Evolutionary conservation across 495 filamentous ascomycete species (phyloP).

Genomic region (Lophiotrema nucula): DNA sequence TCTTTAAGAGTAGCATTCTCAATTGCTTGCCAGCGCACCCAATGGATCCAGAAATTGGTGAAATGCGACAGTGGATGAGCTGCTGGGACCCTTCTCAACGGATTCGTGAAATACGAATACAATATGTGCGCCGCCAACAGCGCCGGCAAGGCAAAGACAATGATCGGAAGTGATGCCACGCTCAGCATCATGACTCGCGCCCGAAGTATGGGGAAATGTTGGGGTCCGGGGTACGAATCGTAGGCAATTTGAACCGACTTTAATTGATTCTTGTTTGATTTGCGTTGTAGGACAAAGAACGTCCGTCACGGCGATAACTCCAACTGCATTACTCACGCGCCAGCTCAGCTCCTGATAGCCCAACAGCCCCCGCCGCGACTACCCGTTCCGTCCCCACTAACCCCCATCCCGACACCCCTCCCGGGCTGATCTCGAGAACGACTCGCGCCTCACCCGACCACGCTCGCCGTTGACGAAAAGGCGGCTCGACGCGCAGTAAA

Average conservation of each 20-base stretch:
- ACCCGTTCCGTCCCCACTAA: too few relatives aligned
- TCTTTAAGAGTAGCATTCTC: conserved; percentile 31
- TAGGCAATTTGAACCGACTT: conserved; percentile 1
- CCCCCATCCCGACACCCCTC: too few relatives aligned
- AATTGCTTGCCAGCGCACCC: conserved; percentile 11
- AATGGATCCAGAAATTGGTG: conserved; percentile 32
- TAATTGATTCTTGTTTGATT: too few relatives aligned
- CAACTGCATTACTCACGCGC: too few relatives aligned
- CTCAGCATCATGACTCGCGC: background rate
- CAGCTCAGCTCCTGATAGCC: too few relatives aligned
- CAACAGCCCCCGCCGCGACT: too few relatives aligned
- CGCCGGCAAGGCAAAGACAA: background rate
- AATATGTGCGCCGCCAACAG: conserved; percentile 12
- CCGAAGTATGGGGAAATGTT: background rate
- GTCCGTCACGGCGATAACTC: too few relatives aligned
- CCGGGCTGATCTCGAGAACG: too few relatives aligned
- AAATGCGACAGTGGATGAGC: conserved; percentile 25
- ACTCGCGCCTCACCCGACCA: too few relatives aligned
- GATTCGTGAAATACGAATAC: conserved; percentile 10
- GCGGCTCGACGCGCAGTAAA: too few relatives aligned
- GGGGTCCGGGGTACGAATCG: background rate
- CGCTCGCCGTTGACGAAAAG: too few relatives aligned
- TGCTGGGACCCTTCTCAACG: conserved; percentile 27
- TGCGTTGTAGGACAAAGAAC: too few relatives aligned
- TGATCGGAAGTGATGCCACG: conserved; percentile 2